A percentile compares a stretch with the other conserved stretches of the same genome.
These are phyloP conservation scores for Aureobasidium subglaciale DNA, from an alignment of 2,329 filamentous ascomycete genomes.

Conservation along the genomic window DNA sequence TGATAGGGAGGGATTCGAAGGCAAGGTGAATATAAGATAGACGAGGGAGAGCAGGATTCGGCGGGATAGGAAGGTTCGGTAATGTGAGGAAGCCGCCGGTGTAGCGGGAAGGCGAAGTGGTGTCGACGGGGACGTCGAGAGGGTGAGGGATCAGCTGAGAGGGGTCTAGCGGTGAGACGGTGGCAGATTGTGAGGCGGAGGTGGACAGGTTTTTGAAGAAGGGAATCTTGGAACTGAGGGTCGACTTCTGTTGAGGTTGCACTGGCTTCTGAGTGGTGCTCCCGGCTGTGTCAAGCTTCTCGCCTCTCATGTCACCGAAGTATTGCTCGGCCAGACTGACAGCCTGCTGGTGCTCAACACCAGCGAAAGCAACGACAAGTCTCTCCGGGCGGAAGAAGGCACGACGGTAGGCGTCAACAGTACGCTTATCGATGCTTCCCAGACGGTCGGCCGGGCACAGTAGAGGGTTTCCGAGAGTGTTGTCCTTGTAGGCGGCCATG, in stretches of 20 bases:
- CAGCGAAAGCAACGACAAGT: constrained; percentile 92
- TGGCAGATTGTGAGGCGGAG: constrained; percentile 57
- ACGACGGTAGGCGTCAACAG: constrained; percentile 71
- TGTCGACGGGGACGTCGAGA: constrained; percentile 45
- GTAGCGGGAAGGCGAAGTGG: constrained; percentile 66
- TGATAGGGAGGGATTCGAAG: constrained; percentile 89
- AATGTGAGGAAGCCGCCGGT: constrained; percentile 89
- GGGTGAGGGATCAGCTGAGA: constrained; percentile 36
- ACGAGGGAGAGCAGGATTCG: constrained; percentile 68
- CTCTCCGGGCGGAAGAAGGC: constrained; percentile 83
- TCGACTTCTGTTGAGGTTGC: constrained; percentile 50
- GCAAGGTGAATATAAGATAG: constrained; percentile 92
- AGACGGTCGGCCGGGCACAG: constrained; percentile 84
- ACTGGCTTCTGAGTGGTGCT: constrained; percentile 25
- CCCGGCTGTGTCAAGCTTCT: constrained; percentile 13
- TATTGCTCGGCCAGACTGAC: constrained; percentile 72
- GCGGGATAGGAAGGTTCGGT: constrained; percentile 68
- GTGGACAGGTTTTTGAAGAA: constrained; percentile 86
- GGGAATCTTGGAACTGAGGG: constrained; percentile 73
- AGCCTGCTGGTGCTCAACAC: constrained; percentile 74
- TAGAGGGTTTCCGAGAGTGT: constrained; percentile 89
- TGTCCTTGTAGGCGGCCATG: constrained; percentile 90
- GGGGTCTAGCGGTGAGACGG: constrained; percentile 48
- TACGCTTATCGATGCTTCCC: constrained; percentile 61
- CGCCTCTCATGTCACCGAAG: constrained; percentile 78